A percentile compares a stretch with the other conserved stretches of the same genome.
Conservation (phyloP, 345 rosid species). For the Firmiana major region DNA sequence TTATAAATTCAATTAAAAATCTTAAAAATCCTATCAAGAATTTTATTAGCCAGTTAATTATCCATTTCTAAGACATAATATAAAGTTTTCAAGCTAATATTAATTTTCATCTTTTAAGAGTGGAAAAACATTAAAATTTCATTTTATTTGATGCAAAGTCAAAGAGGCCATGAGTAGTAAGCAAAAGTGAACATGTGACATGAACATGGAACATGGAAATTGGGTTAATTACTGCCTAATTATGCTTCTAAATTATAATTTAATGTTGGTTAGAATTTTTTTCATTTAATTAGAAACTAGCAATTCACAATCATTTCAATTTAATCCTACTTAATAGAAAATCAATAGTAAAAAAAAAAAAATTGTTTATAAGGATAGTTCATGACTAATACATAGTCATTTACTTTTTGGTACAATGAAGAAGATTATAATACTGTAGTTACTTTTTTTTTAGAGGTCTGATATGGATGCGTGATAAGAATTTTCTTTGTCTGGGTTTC, state of each 20-base stretch:
- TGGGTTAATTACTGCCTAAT: neutral
- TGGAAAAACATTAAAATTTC: neutral
- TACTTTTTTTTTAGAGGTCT: no score
- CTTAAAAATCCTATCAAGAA: neutral
- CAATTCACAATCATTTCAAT: neutral
- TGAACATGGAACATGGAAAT: slow-evolving; percentile 3
- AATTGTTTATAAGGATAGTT: no score
- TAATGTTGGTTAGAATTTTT: neutral
- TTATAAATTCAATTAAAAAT: neutral
- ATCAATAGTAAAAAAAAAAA: no score
- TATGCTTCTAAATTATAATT: neutral
- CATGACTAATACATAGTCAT: no score
- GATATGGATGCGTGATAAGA: no score
- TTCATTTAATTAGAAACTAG: neutral
- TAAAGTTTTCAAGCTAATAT: neutral
- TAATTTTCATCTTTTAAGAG: neutral
- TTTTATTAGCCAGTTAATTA: neutral
- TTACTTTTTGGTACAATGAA: no score
- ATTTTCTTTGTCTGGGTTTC: no score
- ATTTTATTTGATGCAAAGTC: neutral
- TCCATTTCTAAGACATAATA: neutral
- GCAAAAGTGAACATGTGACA: neutral
- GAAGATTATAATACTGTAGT: no score
- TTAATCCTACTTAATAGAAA: neutral
- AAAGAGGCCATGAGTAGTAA: neutral